Base-by-base conservation (phyloP, 306 rosid genomes). In the Arachis hypogaea region DNA sequence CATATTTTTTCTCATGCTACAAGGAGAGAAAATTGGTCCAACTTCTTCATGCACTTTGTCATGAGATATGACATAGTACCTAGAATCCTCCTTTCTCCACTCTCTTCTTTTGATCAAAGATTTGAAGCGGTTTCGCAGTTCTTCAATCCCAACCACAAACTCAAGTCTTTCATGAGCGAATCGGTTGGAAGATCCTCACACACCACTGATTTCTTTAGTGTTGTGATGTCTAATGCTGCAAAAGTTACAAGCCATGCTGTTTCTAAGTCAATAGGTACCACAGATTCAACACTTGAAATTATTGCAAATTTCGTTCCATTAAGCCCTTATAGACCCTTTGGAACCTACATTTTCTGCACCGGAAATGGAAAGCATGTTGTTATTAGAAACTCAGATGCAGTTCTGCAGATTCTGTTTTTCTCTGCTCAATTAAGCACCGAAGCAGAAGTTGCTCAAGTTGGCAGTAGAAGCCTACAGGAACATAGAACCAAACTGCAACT, bases 251-350 rank as follows among this genome's bases (percentile, higher is more conserved):
- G 86, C 67, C 81, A 84, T 47, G 84, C 79, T 2, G 94, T 96
- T 9, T 82, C 82, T 29, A 83, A 63, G 46, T 85, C 86, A 8
- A 89, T 85, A 88, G 96, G 87, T 6, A 85, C 68, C 63, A 74
- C 88, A 22, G 86, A 83, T 11, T 55, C 72, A 18, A 58, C 87
- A 46, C 61, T 85, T 5, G 88, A 85, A 29, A 94, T 86, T 3
- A 11, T 88, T 43, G 60, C 72, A 7, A 82, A 63, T 66, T 86
- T 91, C 33, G 30, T 85, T 12, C 59, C 78, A 49, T 59, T 88
- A 47, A 94, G 97, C 67, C 94, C 96, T 82, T 94, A 89, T 29
- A 89, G 82, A 49, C 94, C 98, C 47, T 94, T 89, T 51, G 97
- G 98, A 5, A 89, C 88, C 4, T 94, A 79, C 77, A 41, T 86